Conservation (phyloP, 495 filamentous ascomycete genomes). For the Hypoxylon subgilvum region DNA sequence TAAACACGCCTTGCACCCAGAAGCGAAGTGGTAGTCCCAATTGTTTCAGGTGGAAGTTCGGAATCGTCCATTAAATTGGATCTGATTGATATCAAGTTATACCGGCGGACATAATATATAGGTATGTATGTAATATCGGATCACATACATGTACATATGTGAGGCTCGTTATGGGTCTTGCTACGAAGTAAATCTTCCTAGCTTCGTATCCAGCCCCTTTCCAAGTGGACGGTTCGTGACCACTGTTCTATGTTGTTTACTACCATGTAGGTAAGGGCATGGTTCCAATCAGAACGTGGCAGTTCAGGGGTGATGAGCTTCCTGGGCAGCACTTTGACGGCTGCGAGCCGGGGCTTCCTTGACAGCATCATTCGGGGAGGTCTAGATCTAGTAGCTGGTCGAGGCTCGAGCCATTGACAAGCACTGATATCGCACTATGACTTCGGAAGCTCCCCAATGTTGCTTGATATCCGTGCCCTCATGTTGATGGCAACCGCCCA, state of each 20-base stretch:
- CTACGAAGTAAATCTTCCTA: neutral
- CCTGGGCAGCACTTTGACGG: neutral
- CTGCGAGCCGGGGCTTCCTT: neutral
- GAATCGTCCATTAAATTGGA: neutral
- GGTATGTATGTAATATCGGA: too few species aligned
- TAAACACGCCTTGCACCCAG: neutral
- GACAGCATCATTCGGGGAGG: conserved; percentile 1
- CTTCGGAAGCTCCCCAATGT: neutral
- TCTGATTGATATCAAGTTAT: conserved; percentile 1
- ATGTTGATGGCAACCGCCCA: neutral
- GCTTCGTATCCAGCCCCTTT: conserved; percentile 6
- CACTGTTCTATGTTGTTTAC: neutral
- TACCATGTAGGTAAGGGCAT: neutral
- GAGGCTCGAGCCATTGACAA: conserved; percentile 3
- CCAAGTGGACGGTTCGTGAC: conserved; percentile 13
- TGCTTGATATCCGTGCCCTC: neutral
- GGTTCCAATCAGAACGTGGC: conserved; percentile 4
- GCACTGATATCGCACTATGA: conserved; percentile 5
- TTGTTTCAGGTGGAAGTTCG: neutral
- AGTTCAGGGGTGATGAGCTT: neutral
- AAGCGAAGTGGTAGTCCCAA: neutral
- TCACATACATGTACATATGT: too few species aligned
- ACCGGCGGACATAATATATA: neutral
- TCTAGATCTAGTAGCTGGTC: conserved; percentile 20
- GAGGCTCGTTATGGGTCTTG: neutral